A percentile compares a stretch with the other conserved stretches of the same genome.
Conservation (phyloP, 352 stramenopile species). For the Pythium volutum region DNA sequence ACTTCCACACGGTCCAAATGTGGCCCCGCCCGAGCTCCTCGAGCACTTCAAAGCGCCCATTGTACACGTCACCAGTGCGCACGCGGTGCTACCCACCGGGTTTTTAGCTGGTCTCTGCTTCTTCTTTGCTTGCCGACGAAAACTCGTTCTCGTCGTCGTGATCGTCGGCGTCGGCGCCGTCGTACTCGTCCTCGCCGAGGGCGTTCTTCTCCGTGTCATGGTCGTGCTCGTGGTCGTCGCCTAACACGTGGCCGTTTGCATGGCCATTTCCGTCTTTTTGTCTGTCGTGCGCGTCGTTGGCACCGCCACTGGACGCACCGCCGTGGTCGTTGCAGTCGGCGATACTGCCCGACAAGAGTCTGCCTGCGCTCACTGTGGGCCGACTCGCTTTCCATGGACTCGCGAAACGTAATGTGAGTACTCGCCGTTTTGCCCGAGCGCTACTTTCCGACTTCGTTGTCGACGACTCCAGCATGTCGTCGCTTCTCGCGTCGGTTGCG, state of each 20-base stretch:
- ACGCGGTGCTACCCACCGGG: conserved; percentile 98
- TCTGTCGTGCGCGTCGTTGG: background rate
- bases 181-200: conserved; percentile 9
- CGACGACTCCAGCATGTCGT: too few relatives aligned
- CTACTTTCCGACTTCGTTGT: too few relatives aligned
- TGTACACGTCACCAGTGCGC: conserved; percentile 90
- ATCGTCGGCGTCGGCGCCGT: conserved; percentile 12
- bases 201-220: background rate
- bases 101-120: conserved; percentile 96
- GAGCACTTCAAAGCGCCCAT: conserved; percentile 93
- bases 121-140: conserved; percentile 83
- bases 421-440: too few relatives aligned
- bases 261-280: conserved; percentile 6
- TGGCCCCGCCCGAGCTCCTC: conserved; percentile 99
- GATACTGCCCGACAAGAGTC: conserved; percentile 24
- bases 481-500: too few relatives aligned
- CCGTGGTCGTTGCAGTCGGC: conserved; percentile 18
- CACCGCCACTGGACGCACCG: background rate
- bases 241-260: background rate
- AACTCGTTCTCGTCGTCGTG: conserved; percentile 84
- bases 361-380: conserved; percentile 30
- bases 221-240: conserved; percentile 16
- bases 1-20: conserved; percentile 99
- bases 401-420: too few relatives aligned
- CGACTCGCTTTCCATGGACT: conserved; percentile 32